Percentiles rank a stretch among this genome's conserved stretches.
phyloP scores from a whole-genome alignment of 2,329 filamentous ascomycete genomes.

The Epicoccum nigrum region DNA sequence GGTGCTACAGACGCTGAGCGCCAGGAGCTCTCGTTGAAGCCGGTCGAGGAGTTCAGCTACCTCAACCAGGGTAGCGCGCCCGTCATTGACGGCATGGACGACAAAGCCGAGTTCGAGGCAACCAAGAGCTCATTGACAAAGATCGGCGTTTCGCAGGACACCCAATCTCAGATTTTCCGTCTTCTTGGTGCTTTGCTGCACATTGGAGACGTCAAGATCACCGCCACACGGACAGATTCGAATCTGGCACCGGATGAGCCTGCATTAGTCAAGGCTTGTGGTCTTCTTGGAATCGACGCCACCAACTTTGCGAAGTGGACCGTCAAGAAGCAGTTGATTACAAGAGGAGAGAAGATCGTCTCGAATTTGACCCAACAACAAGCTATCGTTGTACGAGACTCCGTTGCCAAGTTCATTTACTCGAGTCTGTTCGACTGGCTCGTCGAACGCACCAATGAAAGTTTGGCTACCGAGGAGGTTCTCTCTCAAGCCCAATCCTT shows the following conservation, averaged over 20 bases:
- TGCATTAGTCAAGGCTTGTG: constrained; percentile 78
- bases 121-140: constrained; percentile 85
- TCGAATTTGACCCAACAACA: constrained; percentile 94
- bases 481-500: constrained; percentile 83
- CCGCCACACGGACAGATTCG: constrained; percentile 85
- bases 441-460: constrained; percentile 93
- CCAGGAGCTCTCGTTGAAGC: constrained; percentile 76
- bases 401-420: constrained; percentile 98
- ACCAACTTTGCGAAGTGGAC: constrained; percentile 95
- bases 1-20: constrained; percentile 86
- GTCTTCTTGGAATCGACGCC: constrained; percentile 85
- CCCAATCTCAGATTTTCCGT: constrained; percentile 86
- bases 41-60: constrained; percentile 92
- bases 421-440: constrained; percentile 99
- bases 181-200: constrained; percentile 90
- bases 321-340: constrained; percentile 97
- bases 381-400: constrained; percentile 92
- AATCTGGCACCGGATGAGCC: constrained; percentile 81
- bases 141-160: constrained; percentile 77
- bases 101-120: constrained; percentile 90
- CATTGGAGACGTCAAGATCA: constrained; percentile 95
- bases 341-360: constrained; percentile 94
- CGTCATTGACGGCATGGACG: constrained; percentile 90
- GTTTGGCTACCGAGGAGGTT: constrained; percentile 87
- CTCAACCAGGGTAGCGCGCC: constrained; percentile 93